Evolutionary conservation across 1,139 yeast genomes (phyloP), one percentile per base, ranked within the genome.

Genomic region (Geotrichum candidum): DNA sequence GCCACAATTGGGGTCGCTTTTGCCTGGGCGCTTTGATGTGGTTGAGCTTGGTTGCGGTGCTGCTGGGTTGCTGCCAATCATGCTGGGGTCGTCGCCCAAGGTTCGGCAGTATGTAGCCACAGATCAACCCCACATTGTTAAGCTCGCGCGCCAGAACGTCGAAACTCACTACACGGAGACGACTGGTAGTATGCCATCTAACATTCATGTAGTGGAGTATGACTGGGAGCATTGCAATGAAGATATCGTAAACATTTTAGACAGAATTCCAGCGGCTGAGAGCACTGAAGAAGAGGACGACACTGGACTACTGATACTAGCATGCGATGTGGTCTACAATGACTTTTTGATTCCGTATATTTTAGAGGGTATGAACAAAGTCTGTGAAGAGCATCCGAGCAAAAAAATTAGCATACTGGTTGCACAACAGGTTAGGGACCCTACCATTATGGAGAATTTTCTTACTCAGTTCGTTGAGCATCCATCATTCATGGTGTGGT

Each of bases 321-420:
- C 90, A 0, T 84, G 88, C 68, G 95, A 87, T 70, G 84, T 90
- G 10, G 78, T 87, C 5, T 87, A 87, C 73, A 88, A 87, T 68
- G 88, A 84, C 63, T 85, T 77, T 66, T 74, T 88, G 54, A 78
- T 86, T 1, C 81, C 80, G 0, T 81, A 76, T 59, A 81, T 87
- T 62, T 57, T 84, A 27, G 68, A 70, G 35, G 63, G 67, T 33
- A 67, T 83, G 25, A 72, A 80, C 70, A 52, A 56, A 67, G 2
- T 74, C 84, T 3, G 84, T 80, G 0, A 72, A 85, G 58, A 88
- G 85, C 64, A 69, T 86, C 61, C 73, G 91, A 63, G 82, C 84
- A 62, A 78, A 80, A 18, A 80, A 84, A 6, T 72, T 82, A 56
- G 84, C 82, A 63, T 65, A 67, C 4, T 86, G 85, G 73, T 85